A percentile compares a stretch with the other conserved stretches of the same genome.
Evolutionary conservation across 208 protist species (phyloP).

Genomic region (Crithidia fasciculata): DNA sequence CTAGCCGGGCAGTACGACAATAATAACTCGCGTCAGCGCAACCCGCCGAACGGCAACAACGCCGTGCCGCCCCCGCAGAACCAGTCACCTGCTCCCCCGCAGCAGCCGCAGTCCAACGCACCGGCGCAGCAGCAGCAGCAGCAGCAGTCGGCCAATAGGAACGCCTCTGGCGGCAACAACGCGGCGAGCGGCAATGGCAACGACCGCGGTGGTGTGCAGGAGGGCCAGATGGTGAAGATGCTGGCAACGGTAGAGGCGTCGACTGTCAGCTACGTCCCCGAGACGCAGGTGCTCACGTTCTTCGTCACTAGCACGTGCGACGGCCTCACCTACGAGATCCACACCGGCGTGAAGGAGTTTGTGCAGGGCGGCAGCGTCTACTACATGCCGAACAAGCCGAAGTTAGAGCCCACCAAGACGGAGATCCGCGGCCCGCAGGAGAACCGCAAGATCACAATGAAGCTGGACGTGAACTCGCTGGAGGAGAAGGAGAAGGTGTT

Average conservation of each 20-base stretch:
- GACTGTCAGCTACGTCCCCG: slow-evolving; percentile 74
- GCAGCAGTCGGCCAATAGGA: slow-evolving; percentile 18
- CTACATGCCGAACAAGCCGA: slow-evolving; percentile 91
- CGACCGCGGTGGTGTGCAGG: slow-evolving; percentile 76
- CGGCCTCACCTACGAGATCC: slow-evolving; percentile 87
- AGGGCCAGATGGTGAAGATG: slow-evolving; percentile 93
- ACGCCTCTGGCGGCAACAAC: slow-evolving; percentile 26
- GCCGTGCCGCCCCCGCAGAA: slow-evolving; percentile 27
- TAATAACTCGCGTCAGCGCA: slow-evolving; percentile 35
- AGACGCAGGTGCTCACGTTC: slow-evolving; percentile 78
- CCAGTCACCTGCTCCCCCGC: slow-evolving; percentile 20
- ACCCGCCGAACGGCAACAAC: slow-evolving; percentile 8
- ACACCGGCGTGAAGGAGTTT: slow-evolving; percentile 90
- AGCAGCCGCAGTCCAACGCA: slow-evolving; percentile 34
- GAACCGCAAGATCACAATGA: slow-evolving; percentile 74
- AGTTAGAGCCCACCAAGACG: slow-evolving; percentile 84
- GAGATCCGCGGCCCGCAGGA: slow-evolving; percentile 72
- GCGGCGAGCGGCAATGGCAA: slow-evolving; percentile 31
- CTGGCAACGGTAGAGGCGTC: slow-evolving; percentile 88
- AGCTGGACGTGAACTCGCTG: slow-evolving; percentile 76
- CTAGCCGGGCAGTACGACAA: slow-evolving; percentile 77
- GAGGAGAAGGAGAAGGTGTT: slow-evolving; percentile 87
- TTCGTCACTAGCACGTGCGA: slow-evolving; percentile 74
- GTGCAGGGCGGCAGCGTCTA: slow-evolving; percentile 71
- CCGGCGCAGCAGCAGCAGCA: slow-evolving; percentile 24